Evolutionary conservation across 1,284 basidiomycete genomes (phyloP), one percentile per base, ranked within the genome.

Genomic region (Heterobasidion parviporum): DNA sequence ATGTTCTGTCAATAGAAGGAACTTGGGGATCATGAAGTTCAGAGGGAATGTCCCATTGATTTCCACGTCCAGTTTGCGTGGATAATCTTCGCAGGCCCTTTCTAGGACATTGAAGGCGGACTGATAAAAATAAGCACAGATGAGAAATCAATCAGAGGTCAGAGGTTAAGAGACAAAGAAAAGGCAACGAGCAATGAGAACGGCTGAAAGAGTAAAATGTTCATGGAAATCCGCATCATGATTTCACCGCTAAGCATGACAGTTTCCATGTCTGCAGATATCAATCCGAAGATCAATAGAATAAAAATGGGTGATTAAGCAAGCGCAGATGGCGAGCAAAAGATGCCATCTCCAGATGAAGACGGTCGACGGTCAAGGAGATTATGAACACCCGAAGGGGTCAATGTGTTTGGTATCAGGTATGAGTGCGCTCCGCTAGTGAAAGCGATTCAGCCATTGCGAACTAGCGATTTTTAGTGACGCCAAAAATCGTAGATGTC

Each of bases 41-140:
- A 97, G 81, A 1, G 94, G 91, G 57, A 91, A 81, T 32, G 85
- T 83, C 52, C 93, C 94, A 61, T 83, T 85, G 67, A 98, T 90
- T 60, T 94, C 88, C 62, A 97, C 84, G 70, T 98, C 96, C 70
- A 99, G 82, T 72, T 96, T 94, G 60, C 91, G 84, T 6, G 96
- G 94, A 62, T 95, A 96, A 69, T 99, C 97, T 73, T 98, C 94
- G 71, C 94, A 96, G 56, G 97, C 88, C 71, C 97, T 98, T 69
- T 95, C 90, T 54, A 99, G 80, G 7, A 94, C 90, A 68, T 92
- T 91, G 75, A 98, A 97, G 14, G 94, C 92, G 52, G 92, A 92
- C 93, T 98, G 64, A 26, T 2, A 59, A 57, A 56, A 41, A 50
- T 32, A 48, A 48, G 9, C 16, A 48, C 10, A 41, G 12, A n/a